phyloP scores from a whole-genome alignment of 345 rosid genomes.

The Isatis tinctoria region DNA sequence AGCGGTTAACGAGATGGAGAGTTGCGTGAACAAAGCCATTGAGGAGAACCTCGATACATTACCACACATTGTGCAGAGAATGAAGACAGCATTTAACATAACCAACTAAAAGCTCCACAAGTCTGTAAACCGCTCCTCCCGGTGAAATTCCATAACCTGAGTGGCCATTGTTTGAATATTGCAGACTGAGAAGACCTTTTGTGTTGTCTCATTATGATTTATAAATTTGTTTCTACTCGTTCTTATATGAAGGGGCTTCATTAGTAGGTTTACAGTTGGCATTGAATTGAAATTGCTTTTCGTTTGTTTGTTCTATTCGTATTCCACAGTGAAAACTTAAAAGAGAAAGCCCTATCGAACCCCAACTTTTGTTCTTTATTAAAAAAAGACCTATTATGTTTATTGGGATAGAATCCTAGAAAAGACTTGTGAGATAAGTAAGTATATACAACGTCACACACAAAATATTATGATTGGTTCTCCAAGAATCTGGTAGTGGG shows the following conservation, averaged over 20 bases:
- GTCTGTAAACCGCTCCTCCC: not conserved
- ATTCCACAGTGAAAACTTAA: too few relatives aligned
- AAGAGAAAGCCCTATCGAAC: too few relatives aligned
- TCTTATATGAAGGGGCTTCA: not conserved
- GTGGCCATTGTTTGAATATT: conserved; percentile 1
- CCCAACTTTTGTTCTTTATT: too few relatives aligned
- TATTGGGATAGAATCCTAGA: too few relatives aligned
- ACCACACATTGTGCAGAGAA: conserved; percentile 65
- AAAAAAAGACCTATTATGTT: too few relatives aligned
- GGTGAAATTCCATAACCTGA: not conserved
- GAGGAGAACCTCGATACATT: conserved; percentile 57
- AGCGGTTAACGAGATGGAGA: conserved; percentile 53
- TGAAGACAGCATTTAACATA: conserved; percentile 54
- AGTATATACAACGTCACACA: too few relatives aligned
- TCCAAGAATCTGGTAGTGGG: too few relatives aligned
- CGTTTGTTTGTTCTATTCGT: too few relatives aligned
- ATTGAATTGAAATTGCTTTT: not conserved
- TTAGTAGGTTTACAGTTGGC: not conserved
- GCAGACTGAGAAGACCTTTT: not conserved
- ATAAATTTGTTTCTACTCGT: not conserved
- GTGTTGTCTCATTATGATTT: not conserved
- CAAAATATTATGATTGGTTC: too few relatives aligned
- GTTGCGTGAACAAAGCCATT: conserved; percentile 70
- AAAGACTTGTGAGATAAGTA: too few relatives aligned
- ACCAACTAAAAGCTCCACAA: conserved; percentile 14